Evolutionary conservation across 139 green algal species (phyloP), one percentile per base, ranked within the genome.

Genomic region (Chlorella vulgaris): DNA sequence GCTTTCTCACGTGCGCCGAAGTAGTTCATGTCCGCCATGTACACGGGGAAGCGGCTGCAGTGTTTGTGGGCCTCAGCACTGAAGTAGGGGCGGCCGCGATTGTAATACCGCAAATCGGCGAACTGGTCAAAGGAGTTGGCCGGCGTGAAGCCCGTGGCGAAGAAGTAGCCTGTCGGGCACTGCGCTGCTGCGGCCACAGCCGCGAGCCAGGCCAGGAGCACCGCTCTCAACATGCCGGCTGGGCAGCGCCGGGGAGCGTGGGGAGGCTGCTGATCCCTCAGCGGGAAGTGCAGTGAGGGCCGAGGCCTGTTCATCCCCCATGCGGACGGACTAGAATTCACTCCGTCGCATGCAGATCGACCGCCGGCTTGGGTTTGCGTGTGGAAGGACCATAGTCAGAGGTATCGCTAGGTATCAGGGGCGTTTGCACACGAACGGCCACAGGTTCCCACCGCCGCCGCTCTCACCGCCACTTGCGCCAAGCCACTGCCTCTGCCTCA

Each of bases 1-100:
- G 47, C 47, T 40, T 5, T 33, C 68, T 75, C 68, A 75, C 68
- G 68, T 75, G 68, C 68, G 10, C 63, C 68, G 0, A 35, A 55
- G 40, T 55, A 60, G 68, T 18, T 5, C 68, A 75, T 38, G 68
- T 75, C 68, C 39, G 55, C 39, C 26, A 58, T 58, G 40, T 75
- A 75, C 0, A 38, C 68, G 10, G 68, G 68, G 68, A 75, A 75
- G 26, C 39, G 38, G 10, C 38, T 13, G 42, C 68, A 75, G 22
- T n/a, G 39, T 40, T 19, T 21, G 68, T 39, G 40, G 40, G 38
- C 68, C 42, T 55, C 39, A 24, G 26, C 26, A 15, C 18, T 26
- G 18, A 75, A 40, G 8, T 75, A 55, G 7, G 28, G 4, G 7
- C n/a, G 29, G 21, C 38, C 68, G 2, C 40, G 39, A 13, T 60